A percentile compares a stretch with the other conserved stretches of the same genome.
These are phyloP conservation scores for Viola odorata DNA, from an alignment of 345 rosid genomes.

Conservation along the genomic window DNA sequence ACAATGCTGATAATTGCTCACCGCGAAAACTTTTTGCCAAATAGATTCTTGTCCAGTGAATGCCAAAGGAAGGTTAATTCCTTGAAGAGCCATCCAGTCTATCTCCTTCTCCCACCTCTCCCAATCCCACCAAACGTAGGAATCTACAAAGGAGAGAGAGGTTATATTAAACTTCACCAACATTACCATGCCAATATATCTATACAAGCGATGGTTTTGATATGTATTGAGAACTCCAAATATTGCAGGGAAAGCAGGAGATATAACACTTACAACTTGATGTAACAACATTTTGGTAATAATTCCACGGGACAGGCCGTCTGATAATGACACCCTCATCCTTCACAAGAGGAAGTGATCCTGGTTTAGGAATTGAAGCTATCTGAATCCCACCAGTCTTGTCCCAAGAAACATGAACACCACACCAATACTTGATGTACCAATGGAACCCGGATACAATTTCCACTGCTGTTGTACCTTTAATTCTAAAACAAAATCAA, in stretches of 20 bases:
- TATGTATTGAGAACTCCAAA: too few species aligned
- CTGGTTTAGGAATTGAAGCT: slow-evolving; percentile 66
- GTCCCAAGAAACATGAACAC: slow-evolving; percentile 92
- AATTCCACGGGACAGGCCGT: slow-evolving; percentile 93
- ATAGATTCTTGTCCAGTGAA: slow-evolving; percentile 91
- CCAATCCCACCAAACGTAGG: slow-evolving; percentile 97
- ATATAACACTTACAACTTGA: slow-evolving; percentile 65
- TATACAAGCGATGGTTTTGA: too few species aligned
- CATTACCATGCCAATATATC: background rate
- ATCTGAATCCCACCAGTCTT: slow-evolving; percentile 86
- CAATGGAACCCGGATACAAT: slow-evolving; percentile 88
- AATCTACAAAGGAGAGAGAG: slow-evolving; percentile 45
- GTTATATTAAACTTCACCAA: slow-evolving; percentile 4
- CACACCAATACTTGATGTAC: slow-evolving; percentile 81
- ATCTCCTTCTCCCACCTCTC: slow-evolving; percentile 90
- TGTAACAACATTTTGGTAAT: slow-evolving; percentile 94
- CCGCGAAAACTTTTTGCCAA: slow-evolving; percentile 93
- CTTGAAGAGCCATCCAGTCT: slow-evolving; percentile 99
- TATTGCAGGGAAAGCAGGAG: background rate
- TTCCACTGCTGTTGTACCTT: slow-evolving; percentile 85
- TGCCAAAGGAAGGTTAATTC: slow-evolving; percentile 91
- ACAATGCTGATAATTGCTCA: slow-evolving; percentile 14
- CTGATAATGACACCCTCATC: slow-evolving; percentile 55
- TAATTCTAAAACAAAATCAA: slow-evolving; percentile 39
- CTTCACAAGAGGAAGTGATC: slow-evolving; percentile 60